Base-by-base conservation (phyloP, 176 grass and related monocot genomes). In the Raddia distichophylla region DNA sequence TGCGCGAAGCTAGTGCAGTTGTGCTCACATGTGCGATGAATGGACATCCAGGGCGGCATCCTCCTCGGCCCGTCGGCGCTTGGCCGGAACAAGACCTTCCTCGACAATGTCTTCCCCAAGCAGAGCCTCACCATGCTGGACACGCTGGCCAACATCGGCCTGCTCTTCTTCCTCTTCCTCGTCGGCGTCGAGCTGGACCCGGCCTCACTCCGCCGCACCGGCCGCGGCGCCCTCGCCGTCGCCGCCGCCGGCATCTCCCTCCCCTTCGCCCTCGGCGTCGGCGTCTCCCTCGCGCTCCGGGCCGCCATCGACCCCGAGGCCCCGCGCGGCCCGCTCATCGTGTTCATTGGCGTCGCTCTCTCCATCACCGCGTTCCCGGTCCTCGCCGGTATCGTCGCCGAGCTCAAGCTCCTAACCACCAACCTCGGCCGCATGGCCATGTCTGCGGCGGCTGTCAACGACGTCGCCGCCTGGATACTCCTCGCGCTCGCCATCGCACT, bases 81-180 rank as follows among this genome's bases (percentile, higher is more conserved):
- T 19, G 91, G 88, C 27, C 87, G 91, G 76, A 90, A 5, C 85
- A 82, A 55, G 12, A n/a, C 54, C 14, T 93, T 93, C 85, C 53
- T 86, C 73, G 7, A 64, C 56, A 81, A 17, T 1, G 88, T 93
- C n/a, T 93, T 93, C 77, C 88, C 91, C 10, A 43, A 17, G 74
- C 57, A 85, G 53, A 87, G 88, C 82, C 76, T 93, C 10, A 88
- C 82, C 10, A 88, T 93, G 81, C 85, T 93, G 0, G 88, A 90
- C 78, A 93, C 91, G 27, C 71, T 93, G 3, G 91, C 91, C 37
- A 87, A 85, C 77, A 69, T 93, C 61, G 82, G 88, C 69, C 82
- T 93, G 27, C 77, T 93, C 68, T 88, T 93, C 87, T 93, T 93
- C 91, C 91, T 93, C 61, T 93, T 93, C 88, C 91, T 93, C 18